phyloP scores from a whole-genome alignment of 176 grass and related monocot genomes.

The Avena insularis region DNA sequence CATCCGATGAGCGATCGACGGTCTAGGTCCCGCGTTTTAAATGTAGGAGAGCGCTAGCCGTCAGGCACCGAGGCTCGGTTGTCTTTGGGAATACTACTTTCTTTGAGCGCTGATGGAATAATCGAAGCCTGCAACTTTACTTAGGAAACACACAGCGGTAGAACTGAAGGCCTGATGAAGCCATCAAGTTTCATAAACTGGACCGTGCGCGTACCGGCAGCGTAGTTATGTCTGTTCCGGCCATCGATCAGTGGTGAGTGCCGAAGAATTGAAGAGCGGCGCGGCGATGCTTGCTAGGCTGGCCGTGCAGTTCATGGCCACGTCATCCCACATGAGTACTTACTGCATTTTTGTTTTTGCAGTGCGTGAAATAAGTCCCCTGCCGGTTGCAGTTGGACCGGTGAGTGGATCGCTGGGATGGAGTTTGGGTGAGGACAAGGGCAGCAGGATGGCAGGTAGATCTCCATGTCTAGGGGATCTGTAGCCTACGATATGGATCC shows the following conservation, averaged over 20 bases:
- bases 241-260: neutral
- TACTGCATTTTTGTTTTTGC: neutral
- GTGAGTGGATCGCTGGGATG: slow-evolving; percentile 21
- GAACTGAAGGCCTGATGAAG: too few relatives aligned
- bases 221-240: neutral
- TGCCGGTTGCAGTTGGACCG: neutral
- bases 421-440: neutral
- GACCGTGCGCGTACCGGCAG: neutral
- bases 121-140: too few relatives aligned
- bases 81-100: neutral
- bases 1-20: neutral
- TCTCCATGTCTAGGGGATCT: slow-evolving; percentile 3
- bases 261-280: neutral
- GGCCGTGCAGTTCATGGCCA: neutral
- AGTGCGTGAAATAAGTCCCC: neutral
- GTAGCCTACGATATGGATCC: neutral
- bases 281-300: neutral
- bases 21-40: neutral
- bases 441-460: neutral
- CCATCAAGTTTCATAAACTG: neutral
- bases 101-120: too few relatives aligned
- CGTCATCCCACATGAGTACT: neutral
- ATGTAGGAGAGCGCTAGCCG: too few relatives aligned
- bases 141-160: too few relatives aligned
- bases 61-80: neutral